These are phyloP conservation scores for Chaetomiaceae sp. DNA, from an alignment of 2,329 filamentous ascomycete genomes.

Conservation along the genomic window DNA sequence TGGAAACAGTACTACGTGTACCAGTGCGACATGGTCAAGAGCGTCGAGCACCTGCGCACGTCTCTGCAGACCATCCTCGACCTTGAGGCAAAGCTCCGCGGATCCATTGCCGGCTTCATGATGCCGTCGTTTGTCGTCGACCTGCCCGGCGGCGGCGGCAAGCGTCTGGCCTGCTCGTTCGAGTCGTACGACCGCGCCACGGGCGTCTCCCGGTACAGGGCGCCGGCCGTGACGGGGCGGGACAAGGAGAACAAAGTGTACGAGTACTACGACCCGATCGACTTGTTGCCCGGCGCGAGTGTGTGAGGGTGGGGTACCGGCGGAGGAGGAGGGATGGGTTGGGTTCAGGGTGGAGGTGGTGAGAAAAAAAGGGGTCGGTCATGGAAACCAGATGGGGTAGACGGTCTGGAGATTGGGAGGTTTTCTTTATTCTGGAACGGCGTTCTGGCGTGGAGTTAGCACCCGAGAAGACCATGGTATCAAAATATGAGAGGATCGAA, in stretches of 20 bases:
- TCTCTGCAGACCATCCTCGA: conserved; percentile 54
- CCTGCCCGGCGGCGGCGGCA: conserved; percentile 58
- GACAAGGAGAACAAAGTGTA: conserved; percentile 46
- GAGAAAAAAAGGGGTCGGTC: too few relatives aligned
- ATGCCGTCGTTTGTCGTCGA: conserved; percentile 60
- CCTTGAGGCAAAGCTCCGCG: conserved; percentile 53
- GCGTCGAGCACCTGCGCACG: conserved; percentile 58
- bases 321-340: too few relatives aligned
- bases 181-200: conserved; percentile 48
- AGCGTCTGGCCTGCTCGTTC: conserved; percentile 51
- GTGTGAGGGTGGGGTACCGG: too few relatives aligned
- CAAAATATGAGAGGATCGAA: too few relatives aligned
- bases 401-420: too few relatives aligned
- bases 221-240: conserved; percentile 47
- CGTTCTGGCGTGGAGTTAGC: too few relatives aligned
- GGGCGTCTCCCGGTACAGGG: conserved; percentile 51
- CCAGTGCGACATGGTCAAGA: conserved; percentile 58
- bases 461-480: too few relatives aligned
- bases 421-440: too few relatives aligned
- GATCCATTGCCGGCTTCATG: conserved; percentile 58
- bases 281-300: conserved; percentile 13
- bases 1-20: conserved; percentile 57
- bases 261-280: conserved; percentile 52
- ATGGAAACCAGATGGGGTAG: too few relatives aligned
- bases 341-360: too few relatives aligned